phyloP scores from a whole-genome alignment of 768 basidiomycete species.

The Boletus patriciae region DNA sequence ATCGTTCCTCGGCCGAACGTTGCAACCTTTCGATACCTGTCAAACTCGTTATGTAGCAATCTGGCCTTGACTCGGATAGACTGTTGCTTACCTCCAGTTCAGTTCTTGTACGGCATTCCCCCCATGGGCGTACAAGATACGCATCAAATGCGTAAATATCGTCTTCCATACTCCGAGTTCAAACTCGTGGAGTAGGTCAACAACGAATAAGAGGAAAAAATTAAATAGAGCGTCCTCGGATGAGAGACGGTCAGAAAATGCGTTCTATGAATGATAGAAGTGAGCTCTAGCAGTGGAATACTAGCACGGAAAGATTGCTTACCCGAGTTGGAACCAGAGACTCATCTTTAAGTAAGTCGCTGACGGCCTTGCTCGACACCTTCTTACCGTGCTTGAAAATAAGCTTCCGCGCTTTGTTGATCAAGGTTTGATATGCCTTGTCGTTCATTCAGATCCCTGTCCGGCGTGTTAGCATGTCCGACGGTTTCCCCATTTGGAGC shows the following conservation, averaged over 20 bases:
- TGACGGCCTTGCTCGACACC: not conserved
- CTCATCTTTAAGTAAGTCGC: not conserved
- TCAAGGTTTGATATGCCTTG: fast-evolving
- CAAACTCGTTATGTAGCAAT: too few relatives aligned
- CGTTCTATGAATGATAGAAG: not conserved
- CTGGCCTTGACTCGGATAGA: too few relatives aligned
- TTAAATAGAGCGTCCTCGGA: not conserved
- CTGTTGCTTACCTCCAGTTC: not conserved
- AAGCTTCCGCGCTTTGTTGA: not conserved
- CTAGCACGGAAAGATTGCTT: too few relatives aligned
- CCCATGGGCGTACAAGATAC: too few relatives aligned
- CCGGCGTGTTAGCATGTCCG: not conserved
- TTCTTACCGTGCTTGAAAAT: not conserved
- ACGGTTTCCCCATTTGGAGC: not conserved
- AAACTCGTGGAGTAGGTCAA: not conserved
- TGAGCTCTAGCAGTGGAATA: too few relatives aligned
- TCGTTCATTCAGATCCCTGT: not conserved
- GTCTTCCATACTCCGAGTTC: conserved; percentile 1
- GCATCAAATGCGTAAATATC: not conserved
- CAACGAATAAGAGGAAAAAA: not conserved
- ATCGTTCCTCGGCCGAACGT: not conserved
- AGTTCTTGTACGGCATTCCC: not conserved
- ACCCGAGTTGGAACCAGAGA: not conserved
- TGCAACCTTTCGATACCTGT: not conserved
- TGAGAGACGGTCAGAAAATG: not conserved